Evolutionary conservation across 495 filamentous ascomycete species (phyloP), one percentile per base, ranked within the genome.

Genomic region (Penicillium arizonense): DNA sequence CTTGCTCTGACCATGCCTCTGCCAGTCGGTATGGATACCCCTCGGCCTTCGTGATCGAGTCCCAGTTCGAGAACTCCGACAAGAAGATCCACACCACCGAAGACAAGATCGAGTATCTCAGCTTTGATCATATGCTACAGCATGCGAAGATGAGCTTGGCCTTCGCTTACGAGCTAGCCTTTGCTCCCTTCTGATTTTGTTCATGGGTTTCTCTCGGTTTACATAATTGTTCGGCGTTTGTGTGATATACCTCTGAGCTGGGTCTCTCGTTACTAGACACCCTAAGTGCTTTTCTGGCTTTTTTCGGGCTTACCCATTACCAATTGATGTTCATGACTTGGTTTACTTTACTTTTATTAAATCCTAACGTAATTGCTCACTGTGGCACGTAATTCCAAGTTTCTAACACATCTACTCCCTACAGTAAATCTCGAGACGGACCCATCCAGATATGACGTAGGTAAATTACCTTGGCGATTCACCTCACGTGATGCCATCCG

Each of bases 71-170:
- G 69, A 82, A 94, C 61, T 88, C 82, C 24, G 88, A 96, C 67
- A 84, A 89, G 69, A 84, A 91, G 57, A 96, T 98, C 61, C 95
- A 97, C 70, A 87, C 87, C 20, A 90, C 89, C 2, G 88, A 95
- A 44, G 94, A 99, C 68, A 77, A 80, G 66, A 87, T 97, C 59
- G 82, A 94, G 65, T 90, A 89, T 57, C 75, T 99, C 50, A 91
- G 85, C 64, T 97, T 97, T 64, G 88, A 95, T 64, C 94, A 99
- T 69, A 99, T 99, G 94, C 77, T 96, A 47, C 89, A 99, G 74
- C 94, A 99, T 69, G 94, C 91, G 1, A 88, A 87, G 69, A 77
- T 99, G 81, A 96, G 90, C 21, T 74, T 97, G 45, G 89, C 86
- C 1, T 83, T 97, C 61, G 91, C 84, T 12, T 96, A 95, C 63